These are phyloP conservation scores for Saccharomycodes ludwigii DNA, from an alignment of 805 yeast species.

Conservation along the genomic window DNA sequence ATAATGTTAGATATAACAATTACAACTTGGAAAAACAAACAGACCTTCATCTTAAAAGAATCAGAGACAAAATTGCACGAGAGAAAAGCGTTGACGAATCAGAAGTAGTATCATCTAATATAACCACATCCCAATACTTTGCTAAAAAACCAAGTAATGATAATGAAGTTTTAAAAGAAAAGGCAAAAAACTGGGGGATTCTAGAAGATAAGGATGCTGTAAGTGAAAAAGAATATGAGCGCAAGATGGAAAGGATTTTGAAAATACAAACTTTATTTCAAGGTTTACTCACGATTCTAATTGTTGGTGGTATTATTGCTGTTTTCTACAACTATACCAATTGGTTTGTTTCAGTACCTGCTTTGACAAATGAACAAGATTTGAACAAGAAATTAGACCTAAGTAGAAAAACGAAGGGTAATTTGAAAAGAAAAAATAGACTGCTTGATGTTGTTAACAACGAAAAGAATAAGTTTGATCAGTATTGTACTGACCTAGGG, in stretches of 20 bases:
- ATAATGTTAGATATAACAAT: too few species aligned
- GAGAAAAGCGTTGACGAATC: neutral
- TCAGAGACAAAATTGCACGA: neutral
- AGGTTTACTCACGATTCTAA: slow-evolving; percentile 28
- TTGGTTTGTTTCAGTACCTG: too few species aligned
- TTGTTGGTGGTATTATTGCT: slow-evolving; percentile 24
- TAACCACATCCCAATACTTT: neutral
- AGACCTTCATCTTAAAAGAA: too few species aligned
- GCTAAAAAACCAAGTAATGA: neutral
- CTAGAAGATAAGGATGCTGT: slow-evolving; percentile 2
- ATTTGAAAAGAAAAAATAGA: too few species aligned
- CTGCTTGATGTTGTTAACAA: too few species aligned
- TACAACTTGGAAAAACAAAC: too few species aligned
- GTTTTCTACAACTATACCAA: too few species aligned
- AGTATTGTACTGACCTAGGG: too few species aligned
- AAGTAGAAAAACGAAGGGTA: too few species aligned
- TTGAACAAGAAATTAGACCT: too few species aligned
- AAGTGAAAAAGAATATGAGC: slow-evolving; percentile 13
- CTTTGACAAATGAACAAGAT: too few species aligned
- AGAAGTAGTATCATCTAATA: neutral
- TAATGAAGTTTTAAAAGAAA: neutral
- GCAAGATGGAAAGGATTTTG: slow-evolving; percentile 29
- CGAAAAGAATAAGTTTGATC: too few species aligned
- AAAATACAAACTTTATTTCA: slow-evolving; percentile 31
- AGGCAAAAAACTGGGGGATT: slow-evolving; percentile 1